Conservation (phyloP, 2,329 filamentous ascomycete genomes). For the Westerdykella aurantiaca region DNA sequence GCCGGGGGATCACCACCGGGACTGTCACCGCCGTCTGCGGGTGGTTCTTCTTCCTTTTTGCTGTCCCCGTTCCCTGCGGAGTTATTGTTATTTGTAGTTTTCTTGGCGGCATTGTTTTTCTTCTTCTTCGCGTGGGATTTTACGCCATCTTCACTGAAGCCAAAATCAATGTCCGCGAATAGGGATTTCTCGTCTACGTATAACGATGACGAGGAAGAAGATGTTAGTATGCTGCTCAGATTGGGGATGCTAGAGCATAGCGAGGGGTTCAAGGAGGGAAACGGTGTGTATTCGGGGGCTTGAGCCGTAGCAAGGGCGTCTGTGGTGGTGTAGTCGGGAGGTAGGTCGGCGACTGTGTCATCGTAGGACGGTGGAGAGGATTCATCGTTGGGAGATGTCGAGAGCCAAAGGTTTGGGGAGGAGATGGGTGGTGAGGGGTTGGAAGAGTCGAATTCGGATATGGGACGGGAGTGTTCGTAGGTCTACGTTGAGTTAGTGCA, state of each 20-base stretch:
- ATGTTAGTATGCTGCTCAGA: slow-evolving; percentile 9
- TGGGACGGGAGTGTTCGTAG: slow-evolving; percentile 15
- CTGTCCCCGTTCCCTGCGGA: slow-evolving; percentile 45
- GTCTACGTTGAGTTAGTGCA: slow-evolving; percentile 25
- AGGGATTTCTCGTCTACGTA: slow-evolving; percentile 29
- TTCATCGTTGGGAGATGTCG: slow-evolving; percentile 14
- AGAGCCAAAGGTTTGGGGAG: slow-evolving; percentile 23
- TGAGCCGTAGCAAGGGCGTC: slow-evolving; percentile 38
- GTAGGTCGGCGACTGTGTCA: slow-evolving; percentile 39
- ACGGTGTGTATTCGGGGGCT: slow-evolving; percentile 25
- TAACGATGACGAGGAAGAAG: slow-evolving; percentile 19
- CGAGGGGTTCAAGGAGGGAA: slow-evolving; percentile 29
- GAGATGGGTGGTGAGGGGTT: slow-evolving; percentile 7
- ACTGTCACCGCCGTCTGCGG: slow-evolving; percentile 26
- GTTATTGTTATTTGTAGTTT: slow-evolving; percentile 24
- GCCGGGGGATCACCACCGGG: slow-evolving; percentile 32
- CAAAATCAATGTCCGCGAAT: slow-evolving; percentile 52
- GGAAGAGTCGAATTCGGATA: slow-evolving; percentile 13
- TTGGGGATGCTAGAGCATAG: slow-evolving; percentile 25
- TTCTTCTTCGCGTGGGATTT: slow-evolving; percentile 52
- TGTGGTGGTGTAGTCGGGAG: slow-evolving; percentile 43
- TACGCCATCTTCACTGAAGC: slow-evolving; percentile 48
- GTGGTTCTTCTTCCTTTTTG: slow-evolving; percentile 40
- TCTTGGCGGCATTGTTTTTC: slow-evolving; percentile 39
- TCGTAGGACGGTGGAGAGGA: slow-evolving; percentile 40